A percentile compares a stretch with the other conserved stretches of the same genome.
These are phyloP conservation scores for Ascochyta pisi DNA, from an alignment of 2,329 filamentous ascomycete genomes.

Conservation along the genomic window DNA sequence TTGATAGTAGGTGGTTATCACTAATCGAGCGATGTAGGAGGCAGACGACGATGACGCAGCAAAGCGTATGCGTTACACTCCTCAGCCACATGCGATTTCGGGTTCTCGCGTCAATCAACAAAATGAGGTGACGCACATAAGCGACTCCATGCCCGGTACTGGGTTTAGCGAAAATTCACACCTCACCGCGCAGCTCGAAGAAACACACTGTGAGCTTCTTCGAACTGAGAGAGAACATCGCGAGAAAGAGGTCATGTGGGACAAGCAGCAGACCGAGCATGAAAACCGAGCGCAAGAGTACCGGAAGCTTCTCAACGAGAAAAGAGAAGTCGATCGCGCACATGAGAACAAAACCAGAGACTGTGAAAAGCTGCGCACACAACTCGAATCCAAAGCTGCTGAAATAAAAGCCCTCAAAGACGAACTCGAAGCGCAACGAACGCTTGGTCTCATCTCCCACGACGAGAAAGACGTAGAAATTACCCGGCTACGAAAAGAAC, in stretches of 20 bases:
- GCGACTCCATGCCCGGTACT: slow-evolving; percentile 50
- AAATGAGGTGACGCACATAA: slow-evolving; percentile 49
- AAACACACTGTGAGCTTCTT: slow-evolving; percentile 14
- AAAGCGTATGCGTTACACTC: slow-evolving; percentile 47
- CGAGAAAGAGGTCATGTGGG: slow-evolving; percentile 27
- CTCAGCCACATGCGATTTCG: slow-evolving; percentile 28
- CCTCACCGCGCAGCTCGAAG: slow-evolving; percentile 20
- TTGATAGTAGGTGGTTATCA: not conserved
- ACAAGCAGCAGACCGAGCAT: slow-evolving; percentile 35
- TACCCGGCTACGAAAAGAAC: slow-evolving; percentile 29
- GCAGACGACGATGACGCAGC: slow-evolving; percentile 33
- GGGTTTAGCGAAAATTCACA: slow-evolving; percentile 16
- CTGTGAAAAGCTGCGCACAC: slow-evolving; percentile 27
- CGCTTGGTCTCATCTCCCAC: slow-evolving; percentile 25
- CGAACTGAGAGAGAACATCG: slow-evolving; percentile 18
- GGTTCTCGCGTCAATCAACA: slow-evolving; percentile 16
- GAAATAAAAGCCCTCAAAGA: slow-evolving; percentile 22
- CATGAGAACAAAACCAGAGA: slow-evolving; percentile 24
- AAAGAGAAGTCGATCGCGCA: slow-evolving; percentile 23
- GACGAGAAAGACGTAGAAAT: slow-evolving; percentile 35
- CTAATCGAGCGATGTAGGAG: slow-evolving; percentile 21
- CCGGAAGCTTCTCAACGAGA: slow-evolving; percentile 25
- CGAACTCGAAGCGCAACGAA: slow-evolving; percentile 30
- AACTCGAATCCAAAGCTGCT: slow-evolving; percentile 20
- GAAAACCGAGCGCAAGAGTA: slow-evolving; percentile 34